These are phyloP conservation scores for Penicillium sp. DNA, from an alignment of 2,329 filamentous ascomycete species.

Conservation along the genomic window DNA sequence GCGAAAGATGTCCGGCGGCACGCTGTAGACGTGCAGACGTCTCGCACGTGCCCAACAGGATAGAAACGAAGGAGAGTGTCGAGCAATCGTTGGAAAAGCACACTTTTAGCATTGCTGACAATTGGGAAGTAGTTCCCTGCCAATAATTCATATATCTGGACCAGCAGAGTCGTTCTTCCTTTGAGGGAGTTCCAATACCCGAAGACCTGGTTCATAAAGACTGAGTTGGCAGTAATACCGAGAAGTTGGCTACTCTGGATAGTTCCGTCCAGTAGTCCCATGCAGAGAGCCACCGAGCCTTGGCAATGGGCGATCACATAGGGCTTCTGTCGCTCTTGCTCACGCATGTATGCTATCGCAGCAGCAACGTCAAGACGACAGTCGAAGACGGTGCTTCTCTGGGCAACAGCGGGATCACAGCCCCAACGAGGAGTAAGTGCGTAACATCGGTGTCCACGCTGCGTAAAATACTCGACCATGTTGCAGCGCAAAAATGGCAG, in stretches of 20 bases:
- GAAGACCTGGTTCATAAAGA: slow-evolving; percentile 21
- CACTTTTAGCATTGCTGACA: neutral
- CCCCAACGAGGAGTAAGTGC: slow-evolving; percentile 9
- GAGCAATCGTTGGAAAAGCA: slow-evolving; percentile 15
- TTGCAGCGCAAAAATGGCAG: slow-evolving; percentile 5
- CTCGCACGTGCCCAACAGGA: slow-evolving; percentile 25
- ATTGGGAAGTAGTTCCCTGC: slow-evolving; percentile 17
- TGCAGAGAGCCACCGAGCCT: slow-evolving; percentile 18
- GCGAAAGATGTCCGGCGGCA: slow-evolving; percentile 35
- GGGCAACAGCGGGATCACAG: neutral
- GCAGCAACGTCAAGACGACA: slow-evolving; percentile 13
- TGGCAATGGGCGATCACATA: slow-evolving; percentile 23
- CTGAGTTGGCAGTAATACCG: slow-evolving; percentile 21
- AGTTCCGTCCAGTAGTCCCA: slow-evolving; percentile 20
- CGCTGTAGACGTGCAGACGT: slow-evolving; percentile 33
- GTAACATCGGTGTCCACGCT: slow-evolving; percentile 7
- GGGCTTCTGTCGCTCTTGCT: slow-evolving; percentile 5
- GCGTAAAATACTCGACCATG: slow-evolving; percentile 7
- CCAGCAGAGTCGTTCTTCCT: slow-evolving; percentile 2
- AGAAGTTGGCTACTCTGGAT: slow-evolving; percentile 14
- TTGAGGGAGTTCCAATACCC: slow-evolving; percentile 20
- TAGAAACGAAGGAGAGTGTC: slow-evolving; percentile 34
- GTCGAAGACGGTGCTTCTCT: slow-evolving; percentile 5
- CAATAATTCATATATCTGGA: slow-evolving; percentile 6
- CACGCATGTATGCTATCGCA: slow-evolving; percentile 13